Evolutionary conservation across 805 yeast species (phyloP).

Genomic region (Candida anglica): DNA sequence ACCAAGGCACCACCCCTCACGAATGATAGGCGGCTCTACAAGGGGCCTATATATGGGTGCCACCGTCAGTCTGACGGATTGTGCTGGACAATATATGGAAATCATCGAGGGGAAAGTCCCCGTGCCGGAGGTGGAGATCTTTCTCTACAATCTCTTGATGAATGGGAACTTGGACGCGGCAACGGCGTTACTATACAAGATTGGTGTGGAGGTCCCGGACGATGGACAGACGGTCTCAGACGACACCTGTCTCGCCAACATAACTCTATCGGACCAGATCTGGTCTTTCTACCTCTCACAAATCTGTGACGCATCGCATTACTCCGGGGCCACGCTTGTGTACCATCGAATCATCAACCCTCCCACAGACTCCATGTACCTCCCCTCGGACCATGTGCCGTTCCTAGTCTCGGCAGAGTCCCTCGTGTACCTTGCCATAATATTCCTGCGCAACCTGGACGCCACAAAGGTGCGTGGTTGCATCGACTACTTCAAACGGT

Average conservation of each 20-base stretch:
- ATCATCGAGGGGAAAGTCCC: not conserved
- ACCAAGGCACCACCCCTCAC: too few relatives aligned
- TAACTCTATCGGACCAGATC: constrained; percentile 24
- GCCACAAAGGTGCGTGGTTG: constrained; percentile 25
- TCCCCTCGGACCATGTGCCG: constrained; percentile 17
- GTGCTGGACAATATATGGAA: too few relatives aligned
- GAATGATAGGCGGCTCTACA: too few relatives aligned
- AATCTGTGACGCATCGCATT: constrained; percentile 19
- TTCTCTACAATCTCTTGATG: constrained; percentile 15
- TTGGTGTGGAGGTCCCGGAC: constrained; percentile 10
- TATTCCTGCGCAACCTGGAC: constrained; percentile 25
- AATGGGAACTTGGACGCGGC: constrained; percentile 18
- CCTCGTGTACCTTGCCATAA: constrained; percentile 21
- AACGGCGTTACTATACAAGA: constrained; percentile 22
- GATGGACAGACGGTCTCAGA: not conserved
- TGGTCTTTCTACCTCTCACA: constrained; percentile 28
- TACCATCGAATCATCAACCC: constrained; percentile 32
- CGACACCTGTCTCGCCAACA: not conserved
- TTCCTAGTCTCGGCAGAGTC: constrained; percentile 27
- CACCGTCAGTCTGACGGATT: too few relatives aligned
- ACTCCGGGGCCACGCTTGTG: constrained; percentile 27
- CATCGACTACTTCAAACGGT: constrained; percentile 31
- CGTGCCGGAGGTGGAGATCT: constrained; percentile 11
- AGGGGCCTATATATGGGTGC: too few relatives aligned
- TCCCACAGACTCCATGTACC: constrained; percentile 7